Evolutionary conservation across 768 basidiomycete genomes (phyloP).

Genomic region (Cyclocybe cylindracea): DNA sequence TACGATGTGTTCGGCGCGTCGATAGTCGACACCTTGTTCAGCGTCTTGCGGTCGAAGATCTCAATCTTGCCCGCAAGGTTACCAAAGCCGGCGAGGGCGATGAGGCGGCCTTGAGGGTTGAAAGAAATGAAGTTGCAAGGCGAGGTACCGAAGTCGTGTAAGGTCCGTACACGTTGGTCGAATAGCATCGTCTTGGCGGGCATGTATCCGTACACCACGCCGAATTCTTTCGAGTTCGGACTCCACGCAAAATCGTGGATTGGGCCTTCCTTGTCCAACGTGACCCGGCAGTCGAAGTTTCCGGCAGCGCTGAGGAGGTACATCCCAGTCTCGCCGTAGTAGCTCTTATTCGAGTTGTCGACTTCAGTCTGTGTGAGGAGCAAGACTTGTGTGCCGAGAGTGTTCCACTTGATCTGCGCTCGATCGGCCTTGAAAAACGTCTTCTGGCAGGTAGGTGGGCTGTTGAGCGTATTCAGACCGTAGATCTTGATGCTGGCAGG

Average conservation of each 20-base stretch:
- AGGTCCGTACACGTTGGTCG: conserved; percentile 82
- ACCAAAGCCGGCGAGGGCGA: conserved; percentile 93
- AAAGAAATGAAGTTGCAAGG: conserved; percentile 93
- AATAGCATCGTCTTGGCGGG: conserved; percentile 93
- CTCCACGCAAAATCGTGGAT: conserved; percentile 98
- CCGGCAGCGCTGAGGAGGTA: conserved; percentile 92
- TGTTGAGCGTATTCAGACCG: conserved; percentile 61
- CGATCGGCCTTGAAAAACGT: conserved; percentile 96
- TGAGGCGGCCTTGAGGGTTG: conserved; percentile 89
- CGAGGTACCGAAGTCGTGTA: conserved; percentile 89
- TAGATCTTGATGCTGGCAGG: conserved; percentile 89
- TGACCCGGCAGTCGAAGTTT: conserved; percentile 89
- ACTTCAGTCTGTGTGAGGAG: conserved; percentile 95
- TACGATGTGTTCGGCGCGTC: conserved; percentile 92
- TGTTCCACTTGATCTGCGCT: conserved; percentile 94
- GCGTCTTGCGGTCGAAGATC: conserved; percentile 84
- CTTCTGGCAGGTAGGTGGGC: conserved; percentile 79
- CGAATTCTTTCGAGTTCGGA: conserved; percentile 95
- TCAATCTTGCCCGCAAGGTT: conserved; percentile 95
- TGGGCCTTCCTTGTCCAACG: conserved; percentile 93
- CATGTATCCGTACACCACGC: conserved; percentile 96
- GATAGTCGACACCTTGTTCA: conserved; percentile 76
- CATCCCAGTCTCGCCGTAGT: conserved; percentile 96
- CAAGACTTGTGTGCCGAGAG: conserved; percentile 87
- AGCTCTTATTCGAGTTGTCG: conserved; percentile 95